Evolutionary conservation across 768 basidiomycete species (phyloP).

Genomic region (Lactarius hatsudake): DNA sequence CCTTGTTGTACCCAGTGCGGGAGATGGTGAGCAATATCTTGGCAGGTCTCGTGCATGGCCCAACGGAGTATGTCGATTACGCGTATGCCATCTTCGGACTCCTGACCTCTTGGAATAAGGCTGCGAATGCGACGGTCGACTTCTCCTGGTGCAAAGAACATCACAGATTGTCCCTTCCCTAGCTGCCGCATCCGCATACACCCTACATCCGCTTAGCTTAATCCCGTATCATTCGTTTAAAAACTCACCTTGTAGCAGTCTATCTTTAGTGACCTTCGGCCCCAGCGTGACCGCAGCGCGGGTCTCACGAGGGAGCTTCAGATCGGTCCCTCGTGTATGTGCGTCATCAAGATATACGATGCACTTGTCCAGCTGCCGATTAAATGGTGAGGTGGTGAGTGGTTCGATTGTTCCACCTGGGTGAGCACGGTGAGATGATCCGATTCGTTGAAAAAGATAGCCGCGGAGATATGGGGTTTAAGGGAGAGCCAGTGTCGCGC

Average conservation of each 20-base stretch:
- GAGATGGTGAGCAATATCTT: conserved; percentile 7
- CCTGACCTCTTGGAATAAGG: neutral
- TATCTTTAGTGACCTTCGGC: no score
- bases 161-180: conserved; percentile 9
- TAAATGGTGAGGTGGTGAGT: conserved; percentile 29
- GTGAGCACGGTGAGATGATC: conserved; percentile 38
- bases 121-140: conserved; percentile 8
- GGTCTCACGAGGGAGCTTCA: no score
- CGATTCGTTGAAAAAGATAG: conserved; percentile 38
- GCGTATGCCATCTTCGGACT: neutral
- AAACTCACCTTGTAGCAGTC: no score
- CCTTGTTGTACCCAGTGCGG: conserved; percentile 14
- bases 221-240: neutral
- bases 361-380: no score
- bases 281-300: no score
- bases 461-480: conserved; percentile 35
- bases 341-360: no score
- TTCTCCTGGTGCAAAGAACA: conserved; percentile 11
- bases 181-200: conserved; percentile 17
- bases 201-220: neutral
- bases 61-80: conserved; percentile 12
- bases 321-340: no score
- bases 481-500: conserved; percentile 40
- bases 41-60: conserved; percentile 13
- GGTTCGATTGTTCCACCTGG: conserved; percentile 36